Evolutionary conservation across 345 rosid species (phyloP).

Genomic region (Corchorus capsularis): DNA sequence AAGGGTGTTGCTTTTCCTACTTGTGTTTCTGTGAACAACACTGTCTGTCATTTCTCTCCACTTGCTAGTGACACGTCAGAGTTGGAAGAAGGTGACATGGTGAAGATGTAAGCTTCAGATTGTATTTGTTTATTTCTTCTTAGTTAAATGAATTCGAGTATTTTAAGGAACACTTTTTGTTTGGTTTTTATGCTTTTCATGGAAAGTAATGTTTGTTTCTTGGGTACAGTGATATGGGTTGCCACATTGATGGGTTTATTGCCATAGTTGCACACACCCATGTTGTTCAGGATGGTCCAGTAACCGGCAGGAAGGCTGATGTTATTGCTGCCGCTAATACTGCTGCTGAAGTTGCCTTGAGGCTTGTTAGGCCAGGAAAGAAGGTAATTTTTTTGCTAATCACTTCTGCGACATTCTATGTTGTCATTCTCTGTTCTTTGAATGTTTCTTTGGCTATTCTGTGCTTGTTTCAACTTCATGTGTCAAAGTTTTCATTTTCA

Average conservation of each 20-base stretch:
- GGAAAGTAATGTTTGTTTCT: conserved; percentile 9
- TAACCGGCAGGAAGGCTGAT: conserved; percentile 82
- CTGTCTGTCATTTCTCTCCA: conserved; percentile 87
- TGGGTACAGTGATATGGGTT: conserved; percentile 81
- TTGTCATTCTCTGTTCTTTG: neutral
- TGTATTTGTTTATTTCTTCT: neutral
- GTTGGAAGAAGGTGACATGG: conserved; percentile 83
- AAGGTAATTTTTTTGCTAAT: conserved; percentile 50
- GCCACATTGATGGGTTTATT: conserved; percentile 98
- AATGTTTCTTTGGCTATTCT: neutral
- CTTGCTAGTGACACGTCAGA: conserved; percentile 75
- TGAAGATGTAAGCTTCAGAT: conserved; percentile 70
- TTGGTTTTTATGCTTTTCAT: neutral
- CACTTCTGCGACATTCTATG: neutral
- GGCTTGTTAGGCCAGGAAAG: conserved; percentile 97
- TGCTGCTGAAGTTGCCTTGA: conserved; percentile 97
- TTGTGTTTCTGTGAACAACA: conserved; percentile 86
- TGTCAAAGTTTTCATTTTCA: neutral
- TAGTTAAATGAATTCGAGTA: neutral
- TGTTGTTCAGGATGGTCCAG: conserved; percentile 72
- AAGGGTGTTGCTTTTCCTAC: conserved; percentile 96
- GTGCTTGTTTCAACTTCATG: neutral
- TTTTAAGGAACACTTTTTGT: neutral
- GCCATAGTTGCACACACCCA: conserved; percentile 91
- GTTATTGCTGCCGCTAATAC: conserved; percentile 92